These are phyloP conservation scores for Melastoma malabathricum DNA, from an alignment of 345 rosid genomes.

Conservation along the genomic window DNA sequence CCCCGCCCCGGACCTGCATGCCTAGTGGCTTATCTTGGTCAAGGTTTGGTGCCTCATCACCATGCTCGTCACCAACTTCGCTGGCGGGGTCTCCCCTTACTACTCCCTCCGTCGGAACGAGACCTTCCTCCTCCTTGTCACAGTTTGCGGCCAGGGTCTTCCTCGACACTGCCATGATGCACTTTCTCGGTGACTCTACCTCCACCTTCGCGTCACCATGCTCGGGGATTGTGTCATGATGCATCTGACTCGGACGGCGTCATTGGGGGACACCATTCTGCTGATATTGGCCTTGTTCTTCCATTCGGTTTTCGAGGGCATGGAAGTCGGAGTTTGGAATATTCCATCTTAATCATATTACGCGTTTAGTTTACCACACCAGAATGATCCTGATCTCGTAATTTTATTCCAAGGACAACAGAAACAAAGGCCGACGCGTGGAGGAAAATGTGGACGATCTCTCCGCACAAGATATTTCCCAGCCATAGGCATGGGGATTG, in stretches of 20 bases:
- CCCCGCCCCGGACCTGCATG: constrained; percentile 15
- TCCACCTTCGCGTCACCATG: constrained; percentile 62
- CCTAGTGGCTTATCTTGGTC: constrained; percentile 35
- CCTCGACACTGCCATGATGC: constrained; percentile 54
- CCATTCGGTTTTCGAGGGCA: constrained; percentile 81
- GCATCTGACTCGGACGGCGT: constrained; percentile 23
- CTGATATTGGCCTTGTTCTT: constrained; percentile 67
- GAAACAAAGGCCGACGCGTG: constrained; percentile 53
- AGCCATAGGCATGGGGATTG: constrained; percentile 83
- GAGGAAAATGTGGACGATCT: constrained; percentile 83
- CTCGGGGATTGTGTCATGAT: constrained; percentile 50
- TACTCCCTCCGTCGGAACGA: constrained; percentile 66
- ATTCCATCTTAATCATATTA: constrained; percentile 1
- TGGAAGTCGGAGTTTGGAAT: constrained; percentile 79
- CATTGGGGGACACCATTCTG: constrained; percentile 56
- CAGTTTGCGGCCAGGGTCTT: constrained; percentile 79
- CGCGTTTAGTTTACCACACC: too few species aligned
- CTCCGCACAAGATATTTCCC: constrained; percentile 75
- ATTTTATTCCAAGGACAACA: constrained; percentile 1
- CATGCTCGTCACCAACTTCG: constrained; percentile 48
- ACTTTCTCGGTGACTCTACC: constrained; percentile 63
- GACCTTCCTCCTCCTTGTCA: constrained; percentile 59
- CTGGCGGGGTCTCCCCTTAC: constrained; percentile 62
- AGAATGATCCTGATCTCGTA: neutral
- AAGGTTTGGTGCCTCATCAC: constrained; percentile 67